Base-by-base conservation (phyloP, 495 filamentous ascomycete genomes). In the Talaromyces borbonicus region DNA sequence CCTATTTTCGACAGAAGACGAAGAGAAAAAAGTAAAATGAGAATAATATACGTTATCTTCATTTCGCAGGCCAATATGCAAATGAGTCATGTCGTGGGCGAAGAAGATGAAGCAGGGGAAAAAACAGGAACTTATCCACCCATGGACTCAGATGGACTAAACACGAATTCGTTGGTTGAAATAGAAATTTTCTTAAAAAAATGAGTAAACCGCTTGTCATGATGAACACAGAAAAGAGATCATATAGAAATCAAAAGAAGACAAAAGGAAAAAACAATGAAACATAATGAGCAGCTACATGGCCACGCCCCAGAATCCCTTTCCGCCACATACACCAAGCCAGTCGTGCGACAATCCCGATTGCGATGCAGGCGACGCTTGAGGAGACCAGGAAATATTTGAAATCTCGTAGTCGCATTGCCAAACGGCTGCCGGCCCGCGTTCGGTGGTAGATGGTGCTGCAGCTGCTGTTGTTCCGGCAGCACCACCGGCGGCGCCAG, bases 361-460 rank as follows among this genome's bases (percentile, higher is more conserved):
- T 40, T 37, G 70, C 37, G 75, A 83, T 52, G 81, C 65, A 11
- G 69, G 73, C 1, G 33, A 37, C 49, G 85, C 81, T 41, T 84
- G 84, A 25, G 92, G 90, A 12, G 85, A 86, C 92, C 92, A 99
- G 55, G 85, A 90, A 25, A 97, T 74, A 61, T 96, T 97, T 8
- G 83, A 84, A 19, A 99, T 85, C 67, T 99, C 92, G 53, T 94
- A 95, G 48, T 97, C 92, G 55, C 92, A 96, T 56, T 84, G 79
- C 93, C 93, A 99, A 47, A 75, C 81, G 4, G 86, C 86, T 3
- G 85, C 77, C 0, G 90, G 90, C 9, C 76, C 83, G 43, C 84
- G 66, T 49, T 63, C 69, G 8, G 57, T 62, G 24, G 65, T 67
- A 29, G 58, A 60, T 8, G 59, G 53, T 48, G 55, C 67, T 61